These are phyloP conservation scores for Wakefieldia striispora DNA, from an alignment of 768 basidiomycete genomes.

Conservation along the genomic window DNA sequence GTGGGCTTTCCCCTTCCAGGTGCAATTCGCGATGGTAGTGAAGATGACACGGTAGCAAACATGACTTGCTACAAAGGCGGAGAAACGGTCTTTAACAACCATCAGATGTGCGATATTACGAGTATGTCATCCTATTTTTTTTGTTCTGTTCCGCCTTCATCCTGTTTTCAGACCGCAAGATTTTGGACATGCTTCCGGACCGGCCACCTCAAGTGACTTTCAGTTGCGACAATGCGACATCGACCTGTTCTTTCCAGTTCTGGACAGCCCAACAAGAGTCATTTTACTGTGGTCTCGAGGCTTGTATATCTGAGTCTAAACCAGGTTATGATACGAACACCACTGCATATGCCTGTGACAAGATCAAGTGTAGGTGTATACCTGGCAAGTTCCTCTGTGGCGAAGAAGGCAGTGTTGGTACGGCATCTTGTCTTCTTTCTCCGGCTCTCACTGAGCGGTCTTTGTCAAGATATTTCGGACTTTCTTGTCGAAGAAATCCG, in stretches of 20 bases:
- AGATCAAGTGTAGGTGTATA: constrained; percentile 89
- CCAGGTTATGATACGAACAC: constrained; percentile 63
- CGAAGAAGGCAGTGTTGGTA: constrained; percentile 90
- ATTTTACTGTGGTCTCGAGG: constrained; percentile 87
- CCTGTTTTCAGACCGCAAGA: constrained; percentile 74
- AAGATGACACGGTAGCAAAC: constrained; percentile 44
- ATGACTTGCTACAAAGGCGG: constrained; percentile 97
- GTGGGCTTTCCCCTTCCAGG: constrained; percentile 68
- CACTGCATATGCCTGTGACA: constrained; percentile 78
- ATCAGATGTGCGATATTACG: constrained; percentile 98
- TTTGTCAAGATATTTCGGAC: constrained; percentile 73
- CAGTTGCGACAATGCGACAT: constrained; percentile 66
- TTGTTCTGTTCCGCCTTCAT: not conserved
- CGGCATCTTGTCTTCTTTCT: constrained; percentile 29
- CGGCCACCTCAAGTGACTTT: constrained; percentile 97
- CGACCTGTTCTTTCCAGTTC: constrained; percentile 92
- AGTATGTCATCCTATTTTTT: constrained; percentile 51
- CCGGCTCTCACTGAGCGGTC: not conserved
- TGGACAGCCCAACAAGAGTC: constrained; percentile 95
- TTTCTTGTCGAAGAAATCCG: constrained; percentile 87
- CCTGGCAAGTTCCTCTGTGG: constrained; percentile 94
- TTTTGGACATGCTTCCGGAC: constrained; percentile 86
- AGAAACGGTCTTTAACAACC: constrained; percentile 89
- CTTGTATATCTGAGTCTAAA: constrained; percentile 52
- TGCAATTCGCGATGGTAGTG: constrained; percentile 36